These are phyloP conservation scores for Exserohilum turcica DNA, from an alignment of 2,329 filamentous ascomycete genomes.

Conservation along the genomic window DNA sequence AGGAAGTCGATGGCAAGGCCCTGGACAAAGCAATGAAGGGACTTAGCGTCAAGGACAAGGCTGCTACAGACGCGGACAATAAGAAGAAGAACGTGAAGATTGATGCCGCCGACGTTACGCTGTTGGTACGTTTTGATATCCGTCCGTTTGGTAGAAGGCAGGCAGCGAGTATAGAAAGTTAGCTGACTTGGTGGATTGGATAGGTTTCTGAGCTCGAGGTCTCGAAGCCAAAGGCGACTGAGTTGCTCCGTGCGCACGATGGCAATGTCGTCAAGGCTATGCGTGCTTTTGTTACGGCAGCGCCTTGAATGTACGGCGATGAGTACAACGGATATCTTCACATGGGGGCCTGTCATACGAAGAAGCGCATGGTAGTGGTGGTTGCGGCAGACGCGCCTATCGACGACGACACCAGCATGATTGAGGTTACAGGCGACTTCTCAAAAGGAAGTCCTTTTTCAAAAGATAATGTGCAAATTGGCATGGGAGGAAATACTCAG, in stretches of 20 bases:
- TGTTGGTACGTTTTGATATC: conserved; percentile 62
- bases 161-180: neutral
- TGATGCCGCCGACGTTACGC: conserved; percentile 70
- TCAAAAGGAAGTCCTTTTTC: no score
- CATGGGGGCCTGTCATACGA: neutral
- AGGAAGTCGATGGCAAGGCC: conserved; percentile 71
- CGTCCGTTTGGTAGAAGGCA: no score
- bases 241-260: conserved; percentile 72
- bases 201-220: conserved; percentile 72
- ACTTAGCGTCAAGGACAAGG: conserved; percentile 53
- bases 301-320: conserved; percentile 10
- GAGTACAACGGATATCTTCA: neutral
- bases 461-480: no score
- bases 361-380: neutral
- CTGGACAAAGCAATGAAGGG: conserved; percentile 73
- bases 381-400: neutral
- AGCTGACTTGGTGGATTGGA: conserved; percentile 3
- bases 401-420: neutral
- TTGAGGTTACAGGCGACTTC: neutral
- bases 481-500: neutral
- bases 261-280: conserved; percentile 72
- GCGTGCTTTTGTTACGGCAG: conserved; percentile 59
- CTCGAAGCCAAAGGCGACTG: conserved; percentile 72
- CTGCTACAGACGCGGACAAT: conserved; percentile 29
- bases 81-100: conserved; percentile 68